phyloP scores from a whole-genome alignment of 169 alveolate species.

The Eimeria falciformis region DNA sequence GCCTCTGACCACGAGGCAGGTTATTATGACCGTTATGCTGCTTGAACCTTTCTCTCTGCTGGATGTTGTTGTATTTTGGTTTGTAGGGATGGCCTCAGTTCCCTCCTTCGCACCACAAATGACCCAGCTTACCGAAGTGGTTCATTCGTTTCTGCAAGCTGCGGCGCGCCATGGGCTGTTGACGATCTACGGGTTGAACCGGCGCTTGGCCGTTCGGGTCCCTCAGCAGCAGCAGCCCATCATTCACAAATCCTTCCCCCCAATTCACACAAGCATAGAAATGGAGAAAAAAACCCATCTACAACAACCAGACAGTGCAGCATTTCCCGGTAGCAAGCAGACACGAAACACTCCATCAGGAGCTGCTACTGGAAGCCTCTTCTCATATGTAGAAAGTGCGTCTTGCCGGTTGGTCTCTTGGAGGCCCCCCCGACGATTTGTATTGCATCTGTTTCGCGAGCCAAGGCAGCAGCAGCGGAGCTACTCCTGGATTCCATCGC shows the following conservation, averaged over 20 bases:
- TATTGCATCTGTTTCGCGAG: neutral
- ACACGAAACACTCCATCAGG: neutral
- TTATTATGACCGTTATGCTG: too few relatives aligned
- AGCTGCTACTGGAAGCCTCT: neutral
- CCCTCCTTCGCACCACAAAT: neutral
- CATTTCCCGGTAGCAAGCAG: neutral
- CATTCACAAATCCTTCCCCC: too few relatives aligned
- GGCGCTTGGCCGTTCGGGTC: neutral
- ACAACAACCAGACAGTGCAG: too few relatives aligned
- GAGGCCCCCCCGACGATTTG: constrained; percentile 31
- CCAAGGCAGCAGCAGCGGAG: neutral
- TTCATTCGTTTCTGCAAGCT: neutral
- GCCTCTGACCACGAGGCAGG: too few relatives aligned
- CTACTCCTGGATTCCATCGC: neutral
- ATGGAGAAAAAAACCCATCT: too few relatives aligned
- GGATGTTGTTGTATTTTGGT: neutral
- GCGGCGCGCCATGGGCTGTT: constrained; percentile 1
- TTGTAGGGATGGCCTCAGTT: constrained; percentile 2
- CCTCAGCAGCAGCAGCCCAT: constrained; percentile 21
- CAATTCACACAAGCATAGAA: neutral
- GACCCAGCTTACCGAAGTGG: constrained; percentile 13
- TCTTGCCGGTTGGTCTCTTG: neutral
- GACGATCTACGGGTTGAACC: neutral
- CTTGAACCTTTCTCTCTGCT: too few relatives aligned
- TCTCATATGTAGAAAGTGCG: neutral